phyloP scores from a whole-genome alignment of 441 rosid species.

The Populus hybrid region DNA sequence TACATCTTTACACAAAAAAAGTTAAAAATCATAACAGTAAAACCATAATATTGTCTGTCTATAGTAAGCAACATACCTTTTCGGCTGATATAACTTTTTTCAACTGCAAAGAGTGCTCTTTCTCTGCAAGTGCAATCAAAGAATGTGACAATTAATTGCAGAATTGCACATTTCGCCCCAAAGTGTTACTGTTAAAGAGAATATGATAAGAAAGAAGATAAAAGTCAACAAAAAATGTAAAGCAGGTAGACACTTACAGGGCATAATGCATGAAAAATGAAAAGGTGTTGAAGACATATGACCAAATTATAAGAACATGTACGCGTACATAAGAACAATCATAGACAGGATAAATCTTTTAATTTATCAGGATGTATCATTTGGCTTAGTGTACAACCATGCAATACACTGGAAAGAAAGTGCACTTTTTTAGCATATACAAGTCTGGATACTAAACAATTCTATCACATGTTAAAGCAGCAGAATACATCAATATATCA shows the following conservation, averaged over 20 bases:
- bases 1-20: background rate
- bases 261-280: background rate
- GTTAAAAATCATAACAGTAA: background rate
- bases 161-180: background rate
- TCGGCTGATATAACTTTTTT: constrained; percentile 24
- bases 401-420: background rate
- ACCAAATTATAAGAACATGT: background rate
- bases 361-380: background rate
- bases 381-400: background rate
- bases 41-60: background rate
- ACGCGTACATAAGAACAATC: background rate
- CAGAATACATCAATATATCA: background rate
- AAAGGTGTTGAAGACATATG: background rate
- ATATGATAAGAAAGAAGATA: background rate
- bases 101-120: constrained; percentile 26
- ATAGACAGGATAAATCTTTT: background rate
- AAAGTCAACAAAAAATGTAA: background rate
- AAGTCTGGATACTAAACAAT: background rate
- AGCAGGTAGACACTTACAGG: background rate
- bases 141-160: constrained; percentile 14
- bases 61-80: constrained; percentile 32
- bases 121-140: constrained; percentile 28
- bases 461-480: background rate
- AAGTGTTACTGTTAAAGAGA: background rate
- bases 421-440: background rate